Percentiles rank a stretch among this genome's conserved stretches.
Conservation (phyloP, 2,329 filamentous ascomycete species). For the Setomelanomma holmii region DNA sequence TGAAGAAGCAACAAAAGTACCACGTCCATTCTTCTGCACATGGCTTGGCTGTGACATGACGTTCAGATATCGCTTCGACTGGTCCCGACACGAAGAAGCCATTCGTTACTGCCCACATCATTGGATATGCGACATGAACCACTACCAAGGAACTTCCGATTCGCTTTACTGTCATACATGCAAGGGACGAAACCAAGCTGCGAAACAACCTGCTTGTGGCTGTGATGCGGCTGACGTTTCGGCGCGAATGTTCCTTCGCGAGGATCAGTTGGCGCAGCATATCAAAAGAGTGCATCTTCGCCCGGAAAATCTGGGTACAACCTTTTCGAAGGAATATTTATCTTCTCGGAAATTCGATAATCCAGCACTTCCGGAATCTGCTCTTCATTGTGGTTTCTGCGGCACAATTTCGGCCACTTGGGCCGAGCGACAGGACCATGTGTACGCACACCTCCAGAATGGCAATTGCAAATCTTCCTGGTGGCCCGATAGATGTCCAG, state of each 20-base stretch:
- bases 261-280: constrained; percentile 10
- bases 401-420: neutral
- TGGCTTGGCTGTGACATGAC: neutral
- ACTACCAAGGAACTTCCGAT: neutral
- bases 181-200: neutral
- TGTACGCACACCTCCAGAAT: neutral
- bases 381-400: constrained; percentile 10
- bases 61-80: constrained; percentile 3
- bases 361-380: neutral
- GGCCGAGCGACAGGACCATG: constrained; percentile 3
- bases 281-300: constrained; percentile 2
- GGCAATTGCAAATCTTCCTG: constrained; percentile 1
- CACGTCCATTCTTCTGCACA: constrained; percentile 4
- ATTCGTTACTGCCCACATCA: constrained; percentile 12
- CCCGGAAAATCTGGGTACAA: neutral
- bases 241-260: constrained; percentile 8
- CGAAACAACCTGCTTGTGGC: neutral
- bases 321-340: no score
- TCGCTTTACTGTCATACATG: neutral
- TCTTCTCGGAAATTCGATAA: constrained; percentile 3
- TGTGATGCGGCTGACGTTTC: neutral
- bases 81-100: constrained; percentile 15
- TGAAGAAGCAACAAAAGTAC: neutral
- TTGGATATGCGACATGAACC: constrained; percentile 11
- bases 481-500: constrained; percentile 6